These are phyloP conservation scores for Mucor irregularis DNA, from an alignment of 371 early-diverging fungal genomes.

Conservation along the genomic window DNA sequence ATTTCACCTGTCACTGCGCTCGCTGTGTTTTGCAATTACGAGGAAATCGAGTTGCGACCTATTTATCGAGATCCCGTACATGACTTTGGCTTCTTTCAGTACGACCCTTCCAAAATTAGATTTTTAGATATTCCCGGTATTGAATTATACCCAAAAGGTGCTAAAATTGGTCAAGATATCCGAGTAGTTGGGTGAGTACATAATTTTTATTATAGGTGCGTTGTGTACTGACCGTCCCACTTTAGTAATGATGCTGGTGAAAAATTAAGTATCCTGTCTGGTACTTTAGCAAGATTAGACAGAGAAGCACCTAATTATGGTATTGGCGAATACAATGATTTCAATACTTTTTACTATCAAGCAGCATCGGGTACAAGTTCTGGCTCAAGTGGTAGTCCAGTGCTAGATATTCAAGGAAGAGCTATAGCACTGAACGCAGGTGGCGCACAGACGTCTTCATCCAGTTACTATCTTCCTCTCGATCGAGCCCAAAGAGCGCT, in stretches of 20 bases:
- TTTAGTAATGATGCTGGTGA: slow-evolving; percentile 77
- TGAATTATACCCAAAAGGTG: slow-evolving; percentile 70
- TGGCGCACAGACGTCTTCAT: slow-evolving; percentile 55
- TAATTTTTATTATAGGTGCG: background rate
- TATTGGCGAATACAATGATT: slow-evolving; percentile 69
- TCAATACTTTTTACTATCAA: slow-evolving; percentile 72
- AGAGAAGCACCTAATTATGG: slow-evolving; percentile 47
- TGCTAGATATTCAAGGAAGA: slow-evolving; percentile 66
- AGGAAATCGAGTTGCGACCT: slow-evolving; percentile 81
- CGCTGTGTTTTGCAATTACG: slow-evolving; percentile 82
- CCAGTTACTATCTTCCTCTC: slow-evolving; percentile 67
- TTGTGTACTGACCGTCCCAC: no score
- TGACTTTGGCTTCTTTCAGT: slow-evolving; percentile 90
- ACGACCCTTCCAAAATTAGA: slow-evolving; percentile 73
- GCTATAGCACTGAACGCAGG: slow-evolving; percentile 74
- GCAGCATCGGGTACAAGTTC: slow-evolving; percentile 69
- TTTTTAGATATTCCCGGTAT: slow-evolving; percentile 74
- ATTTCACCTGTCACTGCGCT: slow-evolving; percentile 83
- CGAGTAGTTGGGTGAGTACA: slow-evolving; percentile 69
- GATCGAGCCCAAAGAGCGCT: slow-evolving; percentile 74
- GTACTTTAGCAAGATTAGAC: slow-evolving; percentile 79
- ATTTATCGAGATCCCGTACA: slow-evolving; percentile 89
- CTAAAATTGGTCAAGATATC: slow-evolving; percentile 81
- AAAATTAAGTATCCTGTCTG: slow-evolving; percentile 76
- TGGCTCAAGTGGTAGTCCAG: slow-evolving; percentile 74